Evolutionary conservation across 2,329 filamentous ascomycete species (phyloP).

Genomic region (Sporothrix phasma): DNA sequence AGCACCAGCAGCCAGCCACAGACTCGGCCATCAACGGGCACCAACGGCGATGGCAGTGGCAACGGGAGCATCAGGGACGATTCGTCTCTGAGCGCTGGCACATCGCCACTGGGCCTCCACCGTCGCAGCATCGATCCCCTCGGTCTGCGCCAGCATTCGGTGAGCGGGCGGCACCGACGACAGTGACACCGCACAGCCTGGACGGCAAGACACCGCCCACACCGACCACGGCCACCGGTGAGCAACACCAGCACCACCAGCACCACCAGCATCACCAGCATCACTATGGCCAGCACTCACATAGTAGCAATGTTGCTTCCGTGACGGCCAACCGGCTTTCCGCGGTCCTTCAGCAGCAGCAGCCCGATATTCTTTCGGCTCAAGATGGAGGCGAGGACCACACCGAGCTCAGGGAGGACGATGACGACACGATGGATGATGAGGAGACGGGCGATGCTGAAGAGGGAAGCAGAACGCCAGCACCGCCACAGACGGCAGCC

Average conservation of each 20-base stretch:
- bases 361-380: background rate
- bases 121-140: conserved; percentile 33
- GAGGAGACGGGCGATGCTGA: conserved; percentile 44
- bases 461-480: conserved; percentile 34
- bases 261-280: conserved; percentile 19
- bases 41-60: conserved; percentile 29
- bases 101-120: conserved; percentile 25
- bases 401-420: conserved; percentile 36
- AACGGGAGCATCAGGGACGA: background rate
- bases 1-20: conserved; percentile 21
- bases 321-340: conserved; percentile 31
- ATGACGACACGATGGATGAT: conserved; percentile 45
- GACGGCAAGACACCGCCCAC: conserved; percentile 6
- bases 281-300: background rate
- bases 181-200: conserved; percentile 27
- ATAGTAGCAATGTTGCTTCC: background rate
- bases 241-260: conserved; percentile 25
- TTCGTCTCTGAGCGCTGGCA: background rate
- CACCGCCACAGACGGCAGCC: conserved; percentile 40
- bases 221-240: background rate
- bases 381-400: conserved; percentile 28
- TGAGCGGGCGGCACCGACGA: conserved; percentile 30
- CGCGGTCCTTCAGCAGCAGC: conserved; percentile 22
- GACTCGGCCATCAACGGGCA: conserved; percentile 31
- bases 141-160: conserved; percentile 29